These are phyloP conservation scores for Beauveria varroae DNA, from an alignment of 2,329 filamentous ascomycete genomes.

Conservation along the genomic window DNA sequence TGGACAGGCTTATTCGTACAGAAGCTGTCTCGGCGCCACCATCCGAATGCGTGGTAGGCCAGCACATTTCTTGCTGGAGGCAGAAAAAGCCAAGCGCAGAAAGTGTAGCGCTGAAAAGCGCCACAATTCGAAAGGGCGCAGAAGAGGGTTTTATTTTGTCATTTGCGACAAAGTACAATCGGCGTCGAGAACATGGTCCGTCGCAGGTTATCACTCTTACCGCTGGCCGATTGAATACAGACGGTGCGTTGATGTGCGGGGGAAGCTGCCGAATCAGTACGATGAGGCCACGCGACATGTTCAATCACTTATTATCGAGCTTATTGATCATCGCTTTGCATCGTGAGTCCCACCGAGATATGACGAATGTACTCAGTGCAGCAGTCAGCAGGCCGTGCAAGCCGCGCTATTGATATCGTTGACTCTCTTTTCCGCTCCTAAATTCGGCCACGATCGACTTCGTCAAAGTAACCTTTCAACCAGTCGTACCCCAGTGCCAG, in stretches of 20 bases:
- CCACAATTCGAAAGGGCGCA: background rate
- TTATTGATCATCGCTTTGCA: background rate
- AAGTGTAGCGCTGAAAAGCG: background rate
- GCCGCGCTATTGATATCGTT: too few species aligned
- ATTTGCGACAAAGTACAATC: too few species aligned
- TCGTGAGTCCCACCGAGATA: background rate
- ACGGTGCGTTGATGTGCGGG: background rate
- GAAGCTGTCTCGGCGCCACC: background rate
- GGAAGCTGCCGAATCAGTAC: background rate
- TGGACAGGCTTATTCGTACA: background rate
- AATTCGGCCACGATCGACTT: background rate
- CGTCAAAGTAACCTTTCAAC: background rate
- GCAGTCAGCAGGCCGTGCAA: too few species aligned
- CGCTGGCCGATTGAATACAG: background rate
- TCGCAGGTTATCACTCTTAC: background rate
- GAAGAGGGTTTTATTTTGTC: background rate
- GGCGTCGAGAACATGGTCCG: background rate
- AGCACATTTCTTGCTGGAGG: background rate
- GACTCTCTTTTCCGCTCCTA: too few species aligned
- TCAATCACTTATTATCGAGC: background rate
- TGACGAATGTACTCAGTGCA: too few species aligned
- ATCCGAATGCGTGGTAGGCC: background rate
- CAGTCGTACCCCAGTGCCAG: background rate
- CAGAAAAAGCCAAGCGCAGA: background rate
- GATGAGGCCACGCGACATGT: background rate